Conservation (phyloP, 306 rosid species). For the Cicer yamashitae region DNA sequence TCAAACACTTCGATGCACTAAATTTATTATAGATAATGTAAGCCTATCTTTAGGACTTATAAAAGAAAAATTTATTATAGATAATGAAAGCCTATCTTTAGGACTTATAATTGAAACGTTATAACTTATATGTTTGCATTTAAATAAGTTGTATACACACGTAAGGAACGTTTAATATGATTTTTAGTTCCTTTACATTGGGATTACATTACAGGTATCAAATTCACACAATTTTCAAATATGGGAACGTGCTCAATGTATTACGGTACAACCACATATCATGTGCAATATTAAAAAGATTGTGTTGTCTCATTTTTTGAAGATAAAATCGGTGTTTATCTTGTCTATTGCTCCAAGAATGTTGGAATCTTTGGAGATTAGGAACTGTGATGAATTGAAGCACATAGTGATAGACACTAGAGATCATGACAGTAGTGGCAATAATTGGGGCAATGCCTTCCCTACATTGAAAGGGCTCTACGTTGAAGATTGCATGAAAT, state of each 20-base stretch:
- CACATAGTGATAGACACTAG: not conserved
- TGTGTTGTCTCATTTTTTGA: not conserved
- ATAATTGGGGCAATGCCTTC: not conserved
- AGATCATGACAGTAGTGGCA: not conserved
- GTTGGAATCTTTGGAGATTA: not conserved
- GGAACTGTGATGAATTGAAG: not conserved
- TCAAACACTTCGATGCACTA: not conserved
- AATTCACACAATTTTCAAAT: not conserved
- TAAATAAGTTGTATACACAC: not conserved
- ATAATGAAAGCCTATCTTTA: not conserved
- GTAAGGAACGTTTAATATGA: not conserved
- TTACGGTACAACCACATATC: not conserved
- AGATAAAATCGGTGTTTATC: slow-evolving; percentile 1
- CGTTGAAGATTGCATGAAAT: not conserved
- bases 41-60: not conserved
- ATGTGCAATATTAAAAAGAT: not conserved
- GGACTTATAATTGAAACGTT: not conserved
- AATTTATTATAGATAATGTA: not conserved
- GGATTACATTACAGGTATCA: not conserved
- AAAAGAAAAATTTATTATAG: not conserved
- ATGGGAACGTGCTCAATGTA: not conserved
- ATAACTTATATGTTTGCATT: not conserved
- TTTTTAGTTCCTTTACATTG: not conserved
- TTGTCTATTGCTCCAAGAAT: slow-evolving; percentile 2
- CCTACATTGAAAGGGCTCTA: not conserved